phyloP scores from a whole-genome alignment of 75 land plant genomes.

The Ceratopteris richardii region DNA sequence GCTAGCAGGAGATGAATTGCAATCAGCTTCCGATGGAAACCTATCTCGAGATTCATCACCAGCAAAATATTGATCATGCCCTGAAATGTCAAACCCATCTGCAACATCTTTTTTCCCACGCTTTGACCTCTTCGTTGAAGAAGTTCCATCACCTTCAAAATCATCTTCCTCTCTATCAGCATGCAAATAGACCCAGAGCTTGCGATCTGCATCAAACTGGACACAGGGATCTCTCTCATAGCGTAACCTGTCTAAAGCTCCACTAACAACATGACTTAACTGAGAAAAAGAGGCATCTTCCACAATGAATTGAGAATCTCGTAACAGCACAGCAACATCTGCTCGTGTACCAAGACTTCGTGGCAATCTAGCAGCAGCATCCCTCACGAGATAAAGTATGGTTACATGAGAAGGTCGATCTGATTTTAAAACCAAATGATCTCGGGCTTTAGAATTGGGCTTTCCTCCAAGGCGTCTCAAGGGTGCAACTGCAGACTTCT shows the following conservation, averaged over 20 bases:
- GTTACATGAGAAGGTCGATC: slow-evolving; percentile 33
- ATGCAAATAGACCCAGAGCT: slow-evolving; percentile 33
- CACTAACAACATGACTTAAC: slow-evolving; percentile 25
- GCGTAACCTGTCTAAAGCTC: slow-evolving; percentile 29
- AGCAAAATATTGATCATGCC: neutral
- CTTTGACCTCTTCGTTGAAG: slow-evolving; percentile 35
- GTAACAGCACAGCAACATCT: slow-evolving; percentile 22
- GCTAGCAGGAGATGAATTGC: slow-evolving; percentile 8
- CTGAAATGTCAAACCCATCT: slow-evolving; percentile 7
- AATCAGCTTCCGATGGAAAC: slow-evolving; percentile 8
- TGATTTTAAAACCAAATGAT: slow-evolving; percentile 30
- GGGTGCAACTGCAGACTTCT: slow-evolving; percentile 28
- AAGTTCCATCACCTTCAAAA: slow-evolving; percentile 37
- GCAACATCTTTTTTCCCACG: slow-evolving; percentile 24
- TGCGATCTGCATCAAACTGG: slow-evolving; percentile 25
- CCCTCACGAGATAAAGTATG: slow-evolving; percentile 33
- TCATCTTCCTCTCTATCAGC: slow-evolving; percentile 27
- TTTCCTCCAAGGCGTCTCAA: slow-evolving; percentile 29
- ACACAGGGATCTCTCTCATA: slow-evolving; percentile 41
- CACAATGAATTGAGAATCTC: slow-evolving; percentile 28
- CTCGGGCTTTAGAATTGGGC: slow-evolving; percentile 6
- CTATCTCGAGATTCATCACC: slow-evolving; percentile 14
- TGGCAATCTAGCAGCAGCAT: slow-evolving; percentile 35
- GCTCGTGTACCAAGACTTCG: slow-evolving; percentile 33
- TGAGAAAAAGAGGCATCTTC: slow-evolving; percentile 28